Evolutionary conservation across 495 filamentous ascomycete genomes (phyloP), one percentile per base, ranked within the genome.

Genomic region (Xylaria acuta): DNA sequence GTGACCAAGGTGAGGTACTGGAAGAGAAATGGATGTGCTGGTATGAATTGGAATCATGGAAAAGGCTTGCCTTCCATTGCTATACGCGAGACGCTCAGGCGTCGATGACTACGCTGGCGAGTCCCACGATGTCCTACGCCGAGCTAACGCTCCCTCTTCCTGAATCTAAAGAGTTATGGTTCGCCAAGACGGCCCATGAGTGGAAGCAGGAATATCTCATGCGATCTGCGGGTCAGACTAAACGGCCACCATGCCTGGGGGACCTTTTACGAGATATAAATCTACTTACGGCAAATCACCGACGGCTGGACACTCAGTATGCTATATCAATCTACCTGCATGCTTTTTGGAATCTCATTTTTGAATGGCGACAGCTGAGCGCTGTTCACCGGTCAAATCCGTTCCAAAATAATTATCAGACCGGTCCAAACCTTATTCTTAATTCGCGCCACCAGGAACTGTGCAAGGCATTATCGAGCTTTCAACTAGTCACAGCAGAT

Each of bases 141-240:
- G 90, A 92, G 71, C 73, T 92, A 16, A 85, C 86, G 9, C 79
- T 91, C 8, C 87, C 89, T 3, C 75, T 92, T 16, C 90, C 90
- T 0, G 83, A 82, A 34, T 80, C 85, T 0, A 84, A 85, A 27
- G 73, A 82, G 2, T 75, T 91, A 4, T 92, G 89, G 88, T 82
- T 86, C 38, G 89, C 90, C 0, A 75, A 83, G 27, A 82, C 82
- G 0, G 88, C 89, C 1, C 68, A 78, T 12, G 84, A 86, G 67
- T 92, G 90, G 88, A 89, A 89, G 72, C 77, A 82, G 12, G 75
- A 84, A 1, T 89, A 86, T 64, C 75, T 87, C 2, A 64, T 75
- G 22, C 56, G 70, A 20, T 70, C 70, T 3, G 78, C 67, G 0
- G 74, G 75, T 43, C 78, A 78, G 27, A 75, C 76, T 4, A 81